A percentile compares a stretch with the other conserved stretches of the same genome.
Conservation (phyloP, 176 grass and related monocot species). For the Canna indica region DNA sequence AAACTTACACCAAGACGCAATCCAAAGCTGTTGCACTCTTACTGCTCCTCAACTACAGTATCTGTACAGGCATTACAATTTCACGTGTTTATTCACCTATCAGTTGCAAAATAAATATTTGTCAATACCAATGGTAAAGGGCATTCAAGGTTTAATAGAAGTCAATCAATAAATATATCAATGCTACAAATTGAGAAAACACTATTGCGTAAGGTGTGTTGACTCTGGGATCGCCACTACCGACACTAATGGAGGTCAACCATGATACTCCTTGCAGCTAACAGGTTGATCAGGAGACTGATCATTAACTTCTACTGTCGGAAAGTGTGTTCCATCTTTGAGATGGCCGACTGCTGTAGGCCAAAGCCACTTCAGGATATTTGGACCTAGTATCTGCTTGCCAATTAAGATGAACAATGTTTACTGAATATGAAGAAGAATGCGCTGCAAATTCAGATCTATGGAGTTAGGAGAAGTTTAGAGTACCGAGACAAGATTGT, state of each 20-base stretch:
- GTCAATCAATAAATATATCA: neutral
- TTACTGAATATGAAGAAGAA: slow-evolving; percentile 3
- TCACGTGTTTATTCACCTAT: neutral
- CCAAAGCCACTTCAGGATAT: slow-evolving; percentile 72
- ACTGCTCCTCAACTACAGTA: too few relatives aligned
- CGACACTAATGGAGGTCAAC: neutral
- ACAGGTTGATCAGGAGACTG: neutral
- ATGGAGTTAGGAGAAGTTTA: neutral
- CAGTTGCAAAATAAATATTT: neutral
- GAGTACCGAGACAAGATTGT: slow-evolving; percentile 71
- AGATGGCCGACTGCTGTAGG: slow-evolving; percentile 55
- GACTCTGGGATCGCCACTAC: too few relatives aligned
- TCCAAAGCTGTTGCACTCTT: too few relatives aligned
- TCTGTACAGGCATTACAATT: neutral
- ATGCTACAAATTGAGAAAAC: neutral
- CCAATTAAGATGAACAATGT: slow-evolving; percentile 5
- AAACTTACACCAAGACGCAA: too few relatives aligned
- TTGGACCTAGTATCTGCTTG: slow-evolving; percentile 72
- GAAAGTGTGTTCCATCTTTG: slow-evolving; percentile 71
- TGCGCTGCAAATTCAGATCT: neutral
- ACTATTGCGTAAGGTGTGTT: too few relatives aligned
- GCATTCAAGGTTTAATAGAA: neutral
- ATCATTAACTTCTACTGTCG: slow-evolving; percentile 38
- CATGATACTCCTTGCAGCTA: neutral
- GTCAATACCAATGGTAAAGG: neutral